Percentiles rank a stretch among this genome's conserved stretches.
These are phyloP conservation scores for Medicago ruthenica DNA, from an alignment of 306 rosid genomes.

Conservation along the genomic window DNA sequence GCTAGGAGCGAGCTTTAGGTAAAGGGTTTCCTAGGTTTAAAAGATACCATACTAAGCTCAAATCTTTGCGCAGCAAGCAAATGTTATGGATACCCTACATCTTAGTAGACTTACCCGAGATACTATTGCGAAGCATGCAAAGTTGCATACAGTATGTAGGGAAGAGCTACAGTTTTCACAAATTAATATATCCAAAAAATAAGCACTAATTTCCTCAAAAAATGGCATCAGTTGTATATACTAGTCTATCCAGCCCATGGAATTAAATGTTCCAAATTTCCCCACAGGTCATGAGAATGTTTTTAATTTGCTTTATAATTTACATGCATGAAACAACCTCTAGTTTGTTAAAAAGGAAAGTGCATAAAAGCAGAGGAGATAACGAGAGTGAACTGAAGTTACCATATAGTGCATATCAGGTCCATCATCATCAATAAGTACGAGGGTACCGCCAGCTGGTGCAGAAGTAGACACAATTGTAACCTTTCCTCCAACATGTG, in stretches of 20 bases:
- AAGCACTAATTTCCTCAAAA: constrained; percentile 32
- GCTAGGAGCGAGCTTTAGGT: constrained; percentile 6
- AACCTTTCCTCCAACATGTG: constrained; percentile 86
- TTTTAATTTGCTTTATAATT: constrained; percentile 18
- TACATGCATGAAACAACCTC: constrained; percentile 25
- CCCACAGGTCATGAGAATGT: constrained; percentile 4
- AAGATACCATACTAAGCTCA: constrained; percentile 17
- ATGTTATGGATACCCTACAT: constrained; percentile 25
- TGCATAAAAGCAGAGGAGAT: constrained; percentile 12
- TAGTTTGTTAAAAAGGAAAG: constrained; percentile 28
- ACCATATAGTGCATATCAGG: constrained; percentile 99
- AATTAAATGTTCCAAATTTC: constrained; percentile 24
- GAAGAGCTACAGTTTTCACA: not conserved
- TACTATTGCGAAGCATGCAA: constrained; percentile 17
- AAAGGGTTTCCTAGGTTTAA: constrained; percentile 11
- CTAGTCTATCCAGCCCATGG: constrained; percentile 4
- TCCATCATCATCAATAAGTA: constrained; percentile 89
- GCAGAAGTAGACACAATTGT: constrained; percentile 77
- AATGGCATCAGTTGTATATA: not conserved
- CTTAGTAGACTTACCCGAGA: not conserved
- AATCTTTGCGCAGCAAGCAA: constrained; percentile 18
- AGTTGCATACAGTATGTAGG: not conserved
- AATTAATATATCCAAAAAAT: constrained; percentile 15
- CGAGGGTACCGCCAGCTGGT: constrained; percentile 93
- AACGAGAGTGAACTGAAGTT: constrained; percentile 40